Evolutionary conservation across 495 filamentous ascomycete species (phyloP), one percentile per base, ranked within the genome.

Genomic region (Xylaria palmicola): DNA sequence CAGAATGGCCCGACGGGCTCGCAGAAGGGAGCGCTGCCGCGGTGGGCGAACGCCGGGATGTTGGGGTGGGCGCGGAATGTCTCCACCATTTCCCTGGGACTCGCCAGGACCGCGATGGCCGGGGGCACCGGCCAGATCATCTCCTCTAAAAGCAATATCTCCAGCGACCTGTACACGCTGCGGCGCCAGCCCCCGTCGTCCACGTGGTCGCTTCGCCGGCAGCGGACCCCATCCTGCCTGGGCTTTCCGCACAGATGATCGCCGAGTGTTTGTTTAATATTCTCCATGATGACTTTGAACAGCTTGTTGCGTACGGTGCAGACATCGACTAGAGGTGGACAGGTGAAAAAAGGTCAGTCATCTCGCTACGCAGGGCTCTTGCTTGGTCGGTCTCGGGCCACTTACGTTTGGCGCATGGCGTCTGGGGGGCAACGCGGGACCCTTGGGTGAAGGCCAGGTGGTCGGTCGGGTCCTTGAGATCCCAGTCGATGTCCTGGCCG

Each of bases 101-200:
- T 61, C 20, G 19, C 30, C 15, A 39, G 39, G 20, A 61, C n/a
- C 20, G 0, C 9, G 30, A 37, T 7, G 3, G 29, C 49, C 8
- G 27, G 24, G 17, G 59, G 50, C 15, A 61, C 3, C 15, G 59
- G 59, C 59, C 59, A 61, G 49, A 61, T n/a, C 1, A 36, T n/a
- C 15, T 55, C 19, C 0, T 19, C 30, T 41, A 45, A 9, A 1
- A 60, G 49, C 48, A 60, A 45, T 3, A 17, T 9, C 17, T 44
- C 58, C 8, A 60, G 45, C 36, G 36, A 32, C 4, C 2, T 2
- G 4, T 37, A 39, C 2, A 61, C 20, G 41, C 22, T 48, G 0
- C 17, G 29, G 27, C 50, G 49, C 49, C 40, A 61, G 59, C 27
- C 41, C 7, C 29, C 2, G 26, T 53, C 57, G 29, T 60, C 37